Conservation (phyloP, 164 flowering plant genomes). For the Santalum album region DNA sequence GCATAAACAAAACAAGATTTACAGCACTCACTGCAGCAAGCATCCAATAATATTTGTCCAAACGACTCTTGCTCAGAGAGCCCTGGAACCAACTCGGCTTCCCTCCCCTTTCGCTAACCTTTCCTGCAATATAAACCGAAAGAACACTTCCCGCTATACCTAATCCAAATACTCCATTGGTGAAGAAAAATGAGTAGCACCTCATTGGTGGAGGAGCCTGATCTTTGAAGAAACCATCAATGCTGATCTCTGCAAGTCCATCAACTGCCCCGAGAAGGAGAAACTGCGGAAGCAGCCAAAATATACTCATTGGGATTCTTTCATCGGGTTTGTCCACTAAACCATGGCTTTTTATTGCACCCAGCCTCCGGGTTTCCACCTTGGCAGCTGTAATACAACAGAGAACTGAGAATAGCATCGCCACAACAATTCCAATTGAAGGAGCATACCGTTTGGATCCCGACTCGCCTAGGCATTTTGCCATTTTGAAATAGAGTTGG, state of each 20-base stretch:
- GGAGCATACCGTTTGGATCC: conserved; percentile 6
- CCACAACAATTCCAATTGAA: conserved; percentile 11
- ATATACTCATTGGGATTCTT: conserved; percentile 31
- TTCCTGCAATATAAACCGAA: conserved; percentile 19
- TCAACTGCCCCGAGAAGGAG: conserved; percentile 25
- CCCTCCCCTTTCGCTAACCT: conserved; percentile 21
- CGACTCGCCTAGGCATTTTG: background rate
- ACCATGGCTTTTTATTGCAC: conserved; percentile 16
- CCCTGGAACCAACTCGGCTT: conserved; percentile 32
- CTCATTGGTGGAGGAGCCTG: conserved; percentile 15
- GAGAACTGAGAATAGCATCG: conserved; percentile 22
- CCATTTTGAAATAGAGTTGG: background rate
- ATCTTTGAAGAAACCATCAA: conserved; percentile 9
- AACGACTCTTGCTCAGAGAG: conserved; percentile 24
- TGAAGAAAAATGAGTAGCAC: conserved; percentile 8
- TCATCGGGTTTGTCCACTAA: conserved; percentile 30
- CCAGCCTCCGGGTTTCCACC: conserved; percentile 28
- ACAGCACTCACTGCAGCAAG: conserved; percentile 23
- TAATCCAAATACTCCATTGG: conserved; percentile 15
- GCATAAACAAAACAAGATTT: conserved; percentile 20
- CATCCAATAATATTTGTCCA: conserved; percentile 39
- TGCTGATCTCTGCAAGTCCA: conserved; percentile 11
- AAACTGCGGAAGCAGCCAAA: conserved; percentile 46
- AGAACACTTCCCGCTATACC: conserved; percentile 23
- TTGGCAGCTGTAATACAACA: conserved; percentile 35